phyloP scores from a whole-genome alignment of 352 stramenopile species.

The Plasmopara viticola region DNA sequence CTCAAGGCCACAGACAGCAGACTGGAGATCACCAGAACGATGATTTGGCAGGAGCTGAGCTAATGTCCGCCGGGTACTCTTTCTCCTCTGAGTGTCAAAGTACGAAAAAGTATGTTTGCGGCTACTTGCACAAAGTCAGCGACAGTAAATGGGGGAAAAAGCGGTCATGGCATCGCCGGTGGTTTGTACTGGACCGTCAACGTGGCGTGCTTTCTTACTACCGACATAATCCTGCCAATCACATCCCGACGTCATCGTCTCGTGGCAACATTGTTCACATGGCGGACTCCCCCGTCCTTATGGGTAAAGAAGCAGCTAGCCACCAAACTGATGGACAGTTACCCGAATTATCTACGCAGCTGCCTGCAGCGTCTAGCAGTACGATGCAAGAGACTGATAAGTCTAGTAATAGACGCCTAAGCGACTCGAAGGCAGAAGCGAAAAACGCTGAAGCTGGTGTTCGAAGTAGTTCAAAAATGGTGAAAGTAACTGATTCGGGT shows the following conservation, averaged over 20 bases:
- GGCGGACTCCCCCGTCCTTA: conserved; percentile 31
- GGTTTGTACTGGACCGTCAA: conserved; percentile 79
- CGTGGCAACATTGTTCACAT: conserved; percentile 74
- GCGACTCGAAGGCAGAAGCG: conserved; percentile 13
- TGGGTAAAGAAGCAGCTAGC: conserved; percentile 6
- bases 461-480: conserved; percentile 10
- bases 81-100: conserved; percentile 77
- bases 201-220: conserved; percentile 77
- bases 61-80: conserved; percentile 41
- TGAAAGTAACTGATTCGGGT: conserved; percentile 6
- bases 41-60: conserved; percentile 26
- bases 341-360: conserved; percentile 4
- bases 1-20: conserved; percentile 20
- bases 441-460: conserved; percentile 15
- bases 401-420: conserved; percentile 2
- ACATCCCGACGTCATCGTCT: conserved; percentile 42
- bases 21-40: conserved; percentile 11
- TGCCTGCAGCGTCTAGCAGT: conserved; percentile 1
- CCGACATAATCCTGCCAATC: conserved; percentile 67
- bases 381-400: conserved; percentile 7
- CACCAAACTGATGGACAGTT: conserved; percentile 13
- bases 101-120: conserved; percentile 76
- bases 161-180: conserved; percentile 75
- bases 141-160: conserved; percentile 81
- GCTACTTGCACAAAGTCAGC: conserved; percentile 82